Conservation (phyloP, 805 yeast species). For the Komagataella kurtzmanii region DNA sequence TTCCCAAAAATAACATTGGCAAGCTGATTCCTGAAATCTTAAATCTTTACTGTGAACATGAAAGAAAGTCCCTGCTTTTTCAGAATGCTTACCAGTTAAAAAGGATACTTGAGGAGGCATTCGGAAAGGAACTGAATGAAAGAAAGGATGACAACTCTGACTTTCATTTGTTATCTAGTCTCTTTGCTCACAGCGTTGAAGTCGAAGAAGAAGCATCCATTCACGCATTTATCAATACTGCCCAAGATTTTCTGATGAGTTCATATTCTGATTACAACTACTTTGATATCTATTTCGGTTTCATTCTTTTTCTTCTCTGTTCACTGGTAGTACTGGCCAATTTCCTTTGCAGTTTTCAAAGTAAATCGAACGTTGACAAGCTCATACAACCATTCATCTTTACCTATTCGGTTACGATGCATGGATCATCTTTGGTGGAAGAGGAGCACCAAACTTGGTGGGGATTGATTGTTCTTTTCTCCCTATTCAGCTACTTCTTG, state of each 20-base stretch:
- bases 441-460: conserved; percentile 98
- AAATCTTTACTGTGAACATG: conserved; percentile 29
- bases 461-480: conserved; percentile 40
- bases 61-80: conserved; percentile 21
- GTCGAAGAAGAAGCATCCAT: conserved; percentile 5
- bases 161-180: background rate
- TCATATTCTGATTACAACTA: conserved; percentile 68
- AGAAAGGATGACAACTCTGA: conserved; percentile 2
- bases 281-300: conserved; percentile 28
- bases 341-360: conserved; percentile 6
- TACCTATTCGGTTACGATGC: background rate
- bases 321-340: conserved; percentile 15
- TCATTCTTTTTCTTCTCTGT: conserved; percentile 17
- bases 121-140: conserved; percentile 7
- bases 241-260: conserved; percentile 38
- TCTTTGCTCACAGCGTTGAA: background rate
- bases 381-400: background rate
- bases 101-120: conserved; percentile 25
- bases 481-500: conserved; percentile 8
- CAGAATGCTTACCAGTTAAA: conserved; percentile 50
- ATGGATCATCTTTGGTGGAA: conserved; percentile 80
- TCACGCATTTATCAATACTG: conserved; percentile 23
- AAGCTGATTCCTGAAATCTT: conserved; percentile 47
- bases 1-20: conserved; percentile 69
- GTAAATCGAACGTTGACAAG: background rate